Evolutionary conservation across 768 basidiomycete species (phyloP), one percentile per base, ranked within the genome.

Genomic region (Amyloporia xantha): DNA sequence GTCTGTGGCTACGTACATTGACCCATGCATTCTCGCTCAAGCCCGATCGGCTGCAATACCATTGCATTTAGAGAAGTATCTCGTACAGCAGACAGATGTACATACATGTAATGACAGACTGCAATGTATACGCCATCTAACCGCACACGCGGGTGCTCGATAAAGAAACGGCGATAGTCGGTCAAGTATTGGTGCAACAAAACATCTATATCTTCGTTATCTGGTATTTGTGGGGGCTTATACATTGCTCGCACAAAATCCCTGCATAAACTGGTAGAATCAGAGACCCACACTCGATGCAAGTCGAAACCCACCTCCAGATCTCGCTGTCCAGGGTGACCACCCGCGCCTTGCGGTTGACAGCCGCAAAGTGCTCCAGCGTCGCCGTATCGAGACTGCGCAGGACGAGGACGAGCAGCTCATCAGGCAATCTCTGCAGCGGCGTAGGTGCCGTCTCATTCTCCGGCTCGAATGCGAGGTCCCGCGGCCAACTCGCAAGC

Each of bases 51-150:
- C 82, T 88, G 49, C 44, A 49, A 35, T 42, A 26, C 50, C 42
- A 59, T 30, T 42, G 30, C 47, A 36, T 35, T 50, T 47, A 42
- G 37, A 44, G 47, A 42, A 20, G 17, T 44, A 49, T 46, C 27
- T 24, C 26, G 44, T 15, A 4, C 10, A 27, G 42, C 49, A 42
- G 27, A 41, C 30, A 47, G 42, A 30, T n/a, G 48, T 44, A 65
- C 81, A 52, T 63, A 88, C 87, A 84, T 71, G 56, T 90, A 95
- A 64, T 92, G 91, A 59, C 91, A 94, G 17, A 89, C 86, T 19
- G 90, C 84, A 44, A 96, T 93, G 62, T 95, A 95, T 9, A 91
- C 82, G 1, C 93, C 93, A 52, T 95, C 93, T 54, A 85, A 62
- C 33, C 93, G 81, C 41, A 95, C 64, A 41, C 93, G 78, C 12